Evolutionary conservation across 306 rosid genomes (phyloP), one percentile per base, ranked within the genome.

Genomic region (Citrullus colocynthis): DNA sequence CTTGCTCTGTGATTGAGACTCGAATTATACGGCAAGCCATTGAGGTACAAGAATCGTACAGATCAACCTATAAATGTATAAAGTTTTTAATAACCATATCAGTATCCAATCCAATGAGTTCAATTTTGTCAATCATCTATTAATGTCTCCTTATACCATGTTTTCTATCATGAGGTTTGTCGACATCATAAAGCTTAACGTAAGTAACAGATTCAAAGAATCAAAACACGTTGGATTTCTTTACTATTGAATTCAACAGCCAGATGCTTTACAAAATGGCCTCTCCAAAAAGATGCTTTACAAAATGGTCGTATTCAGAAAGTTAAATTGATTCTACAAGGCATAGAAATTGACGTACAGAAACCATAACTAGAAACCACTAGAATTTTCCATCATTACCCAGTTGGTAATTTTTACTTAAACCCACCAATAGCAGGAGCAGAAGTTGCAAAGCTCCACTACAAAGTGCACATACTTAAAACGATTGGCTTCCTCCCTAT

Each of bases 1-100:
- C 59, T 85, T 95, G 96, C 85, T 92, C 48, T 92, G 99, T 86
- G 88, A 79, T 63, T 95, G 81, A 78, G 17, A 9, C 18, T 65
- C 6, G 2, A 37, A 72, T 72, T 1, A 14, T 51, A 14, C 10
- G 3, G 13, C 6, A 39, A 48, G 36, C 16, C 20, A 5, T 32
- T 42, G 28, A 71, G 39, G 59, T 48, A 71, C 58, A 45, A 48
- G 37, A 71, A 24, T 15, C 59, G 6, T 45, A 45, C 11, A 49
- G 55, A 72, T 72, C 60, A 15, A 73, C 57, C 16, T 30, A 1
- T 15, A 72, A 72, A 14, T 73, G 60, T 48, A 11, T 45, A 21
- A 71, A 24, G 39, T 45, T 45, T 30, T 48, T 15, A 48, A 28
- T 71, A 71, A 70, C 39, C 0, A 70, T 48, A 48, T 11, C 61